Evolutionary conservation across 2,329 filamentous ascomycete species (phyloP), one percentile per base, ranked within the genome.

Genomic region (Trichophaea hybrida): DNA sequence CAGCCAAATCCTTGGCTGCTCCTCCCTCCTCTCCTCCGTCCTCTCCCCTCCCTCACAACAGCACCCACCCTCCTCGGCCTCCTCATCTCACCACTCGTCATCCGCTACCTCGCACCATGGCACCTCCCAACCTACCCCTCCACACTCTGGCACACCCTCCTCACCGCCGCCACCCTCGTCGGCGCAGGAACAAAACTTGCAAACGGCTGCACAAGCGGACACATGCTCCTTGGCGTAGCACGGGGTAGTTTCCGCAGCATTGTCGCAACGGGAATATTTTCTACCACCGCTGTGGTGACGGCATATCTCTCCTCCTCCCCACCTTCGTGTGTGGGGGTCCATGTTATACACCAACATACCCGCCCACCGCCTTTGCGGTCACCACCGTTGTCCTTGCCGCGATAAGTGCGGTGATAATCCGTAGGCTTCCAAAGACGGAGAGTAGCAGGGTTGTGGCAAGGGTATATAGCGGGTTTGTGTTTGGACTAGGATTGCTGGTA

Each of bases 11-110:
- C 72, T 79, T 59, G 77, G 77, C 6, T 74, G 74, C 50, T 78
- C 77, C 2, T 76, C 75, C 5, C 70, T 76, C 7, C 64, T 79
- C 24, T 69, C 70, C 1, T 76, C 76, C 2, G 76, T 76, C 0
- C 68, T 74, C 13, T 56, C 77, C 35, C 77, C 33, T 77, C 77
- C 15, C 76, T 74, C 74, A 77, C 77, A 15, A 78, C 77, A n/a
- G 78, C 78, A 71, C 77, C 77, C 65, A 72, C 71, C 52, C 72
- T 73, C 58, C 77, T 77, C 24, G 79, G 77, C 64, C 78, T 77
- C 7, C 78, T 76, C 1, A 77, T 77, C 58, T 77, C 79, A 64
- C 78, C 79, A 74, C 74, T 79, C 33, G 79, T 76, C 62, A 77
- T 77, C 1, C 65, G 79, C 5, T 73, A 75, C 5, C 73, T 76